These are phyloP conservation scores for Russula virescens DNA, from an alignment of 768 basidiomycete genomes.

Conservation along the genomic window DNA sequence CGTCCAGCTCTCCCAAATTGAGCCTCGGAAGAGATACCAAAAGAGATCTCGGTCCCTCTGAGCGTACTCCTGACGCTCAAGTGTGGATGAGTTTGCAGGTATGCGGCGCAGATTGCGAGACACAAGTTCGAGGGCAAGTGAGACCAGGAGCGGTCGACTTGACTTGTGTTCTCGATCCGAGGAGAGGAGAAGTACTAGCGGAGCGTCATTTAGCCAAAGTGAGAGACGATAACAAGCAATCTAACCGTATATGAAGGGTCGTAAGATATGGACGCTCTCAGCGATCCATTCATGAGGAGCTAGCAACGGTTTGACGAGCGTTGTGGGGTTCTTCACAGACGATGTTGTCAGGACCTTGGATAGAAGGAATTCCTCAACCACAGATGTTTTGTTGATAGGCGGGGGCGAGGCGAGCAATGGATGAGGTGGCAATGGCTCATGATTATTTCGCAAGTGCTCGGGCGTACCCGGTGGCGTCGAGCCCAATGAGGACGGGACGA, in stretches of 20 bases:
- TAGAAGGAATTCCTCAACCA: constrained; percentile 77
- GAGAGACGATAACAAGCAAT: background rate
- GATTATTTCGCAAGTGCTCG: constrained; percentile 78
- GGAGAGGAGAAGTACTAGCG: constrained; percentile 37
- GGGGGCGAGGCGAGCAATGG: constrained; percentile 51
- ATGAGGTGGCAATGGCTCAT: constrained; percentile 58
- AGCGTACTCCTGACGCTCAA: constrained; percentile 77
- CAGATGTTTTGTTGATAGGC: constrained; percentile 45
- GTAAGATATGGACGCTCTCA: constrained; percentile 62
- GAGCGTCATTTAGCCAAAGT: constrained; percentile 7
- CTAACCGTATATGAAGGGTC: constrained; percentile 75
- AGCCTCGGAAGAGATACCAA: constrained; percentile 82
- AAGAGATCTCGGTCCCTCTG: constrained; percentile 74
- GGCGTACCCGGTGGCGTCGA: constrained; percentile 59
- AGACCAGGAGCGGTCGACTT: constrained; percentile 58
- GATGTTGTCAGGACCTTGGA: constrained; percentile 72
- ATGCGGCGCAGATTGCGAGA: constrained; percentile 69
- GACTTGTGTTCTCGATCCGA: constrained; percentile 36
- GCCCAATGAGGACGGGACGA: constrained; percentile 51
- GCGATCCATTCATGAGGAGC: constrained; percentile 69
- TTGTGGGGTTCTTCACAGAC: constrained; percentile 64
- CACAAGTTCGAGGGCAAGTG: constrained; percentile 63
- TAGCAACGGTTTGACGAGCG: constrained; percentile 55
- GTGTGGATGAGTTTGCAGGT: constrained; percentile 51
- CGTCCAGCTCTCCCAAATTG: constrained; percentile 78